phyloP scores from a whole-genome alignment of 2,329 filamentous ascomycete genomes.

The Fusarium ambrosium region DNA sequence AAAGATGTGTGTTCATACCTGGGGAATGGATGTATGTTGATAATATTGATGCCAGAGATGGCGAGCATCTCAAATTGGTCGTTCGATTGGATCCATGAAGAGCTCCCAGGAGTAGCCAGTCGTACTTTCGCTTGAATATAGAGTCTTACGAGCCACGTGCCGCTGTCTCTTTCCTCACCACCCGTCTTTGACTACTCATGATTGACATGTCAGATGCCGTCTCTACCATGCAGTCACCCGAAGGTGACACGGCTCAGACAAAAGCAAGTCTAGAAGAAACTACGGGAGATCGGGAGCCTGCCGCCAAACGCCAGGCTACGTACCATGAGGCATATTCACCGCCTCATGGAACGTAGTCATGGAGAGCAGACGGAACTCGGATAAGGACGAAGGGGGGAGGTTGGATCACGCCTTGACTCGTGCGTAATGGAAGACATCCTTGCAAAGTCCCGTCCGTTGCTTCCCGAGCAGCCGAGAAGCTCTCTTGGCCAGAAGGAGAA shows the following conservation, averaged over 20 bases:
- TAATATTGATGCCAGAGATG: constrained; percentile 2
- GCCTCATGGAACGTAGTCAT: constrained; percentile 11
- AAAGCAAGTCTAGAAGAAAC: constrained; percentile 12
- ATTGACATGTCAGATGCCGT: constrained; percentile 41
- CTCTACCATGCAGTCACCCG: constrained; percentile 37
- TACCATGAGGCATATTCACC: constrained; percentile 8
- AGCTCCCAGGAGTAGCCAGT: background rate
- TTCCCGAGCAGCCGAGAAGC: constrained; percentile 22
- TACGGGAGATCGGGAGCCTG: background rate
- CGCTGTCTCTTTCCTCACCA: constrained; percentile 35
- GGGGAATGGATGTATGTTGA: constrained; percentile 15
- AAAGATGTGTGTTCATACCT: constrained; percentile 21
- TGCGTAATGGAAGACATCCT: constrained; percentile 33
- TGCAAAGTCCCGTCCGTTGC: constrained; percentile 11
- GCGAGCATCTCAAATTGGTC: background rate
- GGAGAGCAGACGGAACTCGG: constrained; percentile 13
- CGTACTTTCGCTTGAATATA: constrained; percentile 30
- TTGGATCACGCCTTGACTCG: constrained; percentile 37
- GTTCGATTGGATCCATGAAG: background rate
- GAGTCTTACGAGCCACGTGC: constrained; percentile 26
- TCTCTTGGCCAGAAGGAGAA: constrained; percentile 6
- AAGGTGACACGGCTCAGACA: constrained; percentile 8
- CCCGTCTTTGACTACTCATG: constrained; percentile 39
- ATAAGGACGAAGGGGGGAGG: constrained; percentile 19
- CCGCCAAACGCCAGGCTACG: background rate